These are phyloP conservation scores for Verticillium nonalfalfae DNA, from an alignment of 2,329 filamentous ascomycete species.

Conservation along the genomic window DNA sequence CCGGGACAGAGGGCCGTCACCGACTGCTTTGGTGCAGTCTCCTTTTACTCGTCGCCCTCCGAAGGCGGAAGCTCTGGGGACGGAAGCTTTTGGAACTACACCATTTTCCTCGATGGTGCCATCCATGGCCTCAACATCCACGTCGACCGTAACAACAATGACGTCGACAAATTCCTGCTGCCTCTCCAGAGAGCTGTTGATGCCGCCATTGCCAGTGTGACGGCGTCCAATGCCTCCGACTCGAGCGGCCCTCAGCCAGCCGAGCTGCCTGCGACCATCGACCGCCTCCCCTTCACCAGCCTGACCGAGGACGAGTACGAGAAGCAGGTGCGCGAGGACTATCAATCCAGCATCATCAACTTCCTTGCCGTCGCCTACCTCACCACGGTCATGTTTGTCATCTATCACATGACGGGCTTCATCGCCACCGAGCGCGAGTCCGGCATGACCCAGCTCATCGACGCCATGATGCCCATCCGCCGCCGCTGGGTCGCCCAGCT, in stretches of 20 bases:
- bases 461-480: constrained; percentile 66
- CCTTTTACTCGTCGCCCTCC: constrained; percentile 63
- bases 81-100: constrained; percentile 61
- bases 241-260: background rate
- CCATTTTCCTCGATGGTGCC: constrained; percentile 56
- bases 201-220: constrained; percentile 42
- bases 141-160: constrained; percentile 50
- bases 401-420: constrained; percentile 65
- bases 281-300: constrained; percentile 24
- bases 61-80: constrained; percentile 38
- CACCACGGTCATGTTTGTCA: constrained; percentile 61
- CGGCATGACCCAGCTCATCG: constrained; percentile 67
- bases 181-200: constrained; percentile 67
- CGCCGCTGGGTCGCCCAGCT: constrained; percentile 37
- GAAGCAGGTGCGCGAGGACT: constrained; percentile 49
- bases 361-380: constrained; percentile 63
- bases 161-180: constrained; percentile 58
- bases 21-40: constrained; percentile 64
- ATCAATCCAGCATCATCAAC: constrained; percentile 58
- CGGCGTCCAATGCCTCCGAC: constrained; percentile 17
- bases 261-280: constrained; percentile 13
- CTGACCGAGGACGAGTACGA: constrained; percentile 41
- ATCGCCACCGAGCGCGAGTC: constrained; percentile 64
- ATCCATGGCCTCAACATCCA: constrained; percentile 46
- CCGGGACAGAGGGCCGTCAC: constrained; percentile 58